Evolutionary conservation across 108 stramenopile species (phyloP).

Genomic region (Conticribra guillardii): DNA sequence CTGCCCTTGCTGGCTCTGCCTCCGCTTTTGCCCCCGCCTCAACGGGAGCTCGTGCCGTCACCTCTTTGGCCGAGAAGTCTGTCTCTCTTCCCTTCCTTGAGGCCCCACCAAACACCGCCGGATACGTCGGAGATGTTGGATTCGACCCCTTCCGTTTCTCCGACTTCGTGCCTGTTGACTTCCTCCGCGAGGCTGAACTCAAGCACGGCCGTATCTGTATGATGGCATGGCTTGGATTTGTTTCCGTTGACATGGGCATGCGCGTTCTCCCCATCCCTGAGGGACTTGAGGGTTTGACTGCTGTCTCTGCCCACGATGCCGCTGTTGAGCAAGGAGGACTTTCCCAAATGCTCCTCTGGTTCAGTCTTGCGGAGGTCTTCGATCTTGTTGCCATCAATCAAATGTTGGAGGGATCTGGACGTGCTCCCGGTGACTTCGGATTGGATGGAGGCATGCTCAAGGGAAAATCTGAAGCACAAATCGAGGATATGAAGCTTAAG

Average conservation of each 20-base stretch:
- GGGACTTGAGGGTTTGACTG: slow-evolving; percentile 72
- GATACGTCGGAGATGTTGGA: slow-evolving; percentile 88
- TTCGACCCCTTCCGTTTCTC: slow-evolving; percentile 96
- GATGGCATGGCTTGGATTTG: slow-evolving; percentile 92
- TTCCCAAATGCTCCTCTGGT: slow-evolving; percentile 82
- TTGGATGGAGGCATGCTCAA: slow-evolving; percentile 81
- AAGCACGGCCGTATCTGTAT: slow-evolving; percentile 97
- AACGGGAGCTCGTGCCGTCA: slow-evolving; percentile 28
- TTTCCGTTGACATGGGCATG: slow-evolving; percentile 84
- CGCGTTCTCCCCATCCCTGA: slow-evolving; percentile 80
- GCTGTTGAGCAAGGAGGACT: slow-evolving; percentile 84
- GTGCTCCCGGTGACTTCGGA: slow-evolving; percentile 93
- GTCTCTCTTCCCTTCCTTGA: slow-evolving; percentile 93
- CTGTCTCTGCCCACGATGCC: slow-evolving; percentile 82
- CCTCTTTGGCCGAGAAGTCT: slow-evolving; percentile 47
- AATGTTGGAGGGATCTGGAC: slow-evolving; percentile 93
- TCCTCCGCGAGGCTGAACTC: slow-evolving; percentile 92
- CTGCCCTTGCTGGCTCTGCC: slow-evolving; percentile 37
- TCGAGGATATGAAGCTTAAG: slow-evolving; percentile 73
- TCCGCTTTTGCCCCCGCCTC: slow-evolving; percentile 49
- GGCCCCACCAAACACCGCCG: slow-evolving; percentile 89
- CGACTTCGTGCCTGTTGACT: slow-evolving; percentile 88
- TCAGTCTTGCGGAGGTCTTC: slow-evolving; percentile 78
- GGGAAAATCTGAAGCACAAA: slow-evolving; percentile 82
- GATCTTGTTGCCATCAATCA: slow-evolving; percentile 73